Conservation (phyloP, 495 filamentous ascomycete species). For the Penicillium pancosmium region DNA sequence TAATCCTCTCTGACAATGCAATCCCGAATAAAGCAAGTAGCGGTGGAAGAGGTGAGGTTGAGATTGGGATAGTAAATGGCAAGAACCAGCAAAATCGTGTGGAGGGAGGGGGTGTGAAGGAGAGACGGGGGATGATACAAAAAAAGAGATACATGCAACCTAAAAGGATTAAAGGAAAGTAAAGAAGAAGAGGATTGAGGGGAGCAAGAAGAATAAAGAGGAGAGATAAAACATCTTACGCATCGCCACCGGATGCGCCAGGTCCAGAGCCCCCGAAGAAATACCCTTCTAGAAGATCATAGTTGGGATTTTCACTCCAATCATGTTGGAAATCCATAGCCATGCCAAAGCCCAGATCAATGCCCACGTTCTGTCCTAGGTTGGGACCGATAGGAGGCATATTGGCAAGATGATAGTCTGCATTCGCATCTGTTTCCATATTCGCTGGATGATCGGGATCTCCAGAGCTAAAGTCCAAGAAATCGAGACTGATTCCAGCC, state of each 20-base stretch:
- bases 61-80: neutral
- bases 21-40: constrained; percentile 16
- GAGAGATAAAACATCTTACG: constrained; percentile 11
- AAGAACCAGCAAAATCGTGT: neutral
- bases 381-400: constrained; percentile 35
- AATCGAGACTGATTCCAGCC: constrained; percentile 40
- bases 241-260: constrained; percentile 34
- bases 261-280: constrained; percentile 71
- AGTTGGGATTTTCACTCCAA: constrained; percentile 74
- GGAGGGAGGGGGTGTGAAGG: neutral
- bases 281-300: constrained; percentile 89
- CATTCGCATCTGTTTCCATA: constrained; percentile 34
- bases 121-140: neutral
- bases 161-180: neutral
- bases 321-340: constrained; percentile 76
- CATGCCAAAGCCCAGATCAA: constrained; percentile 76
- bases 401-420: constrained; percentile 32
- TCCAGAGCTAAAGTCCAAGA: constrained; percentile 41
- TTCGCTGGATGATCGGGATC: constrained; percentile 29
- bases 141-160: constrained; percentile 1
- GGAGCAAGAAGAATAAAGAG: constrained; percentile 7
- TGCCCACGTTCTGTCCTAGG: constrained; percentile 50
- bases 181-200: constrained; percentile 5
- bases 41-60: constrained; percentile 4
- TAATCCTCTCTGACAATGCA: constrained; percentile 20